phyloP scores from a whole-genome alignment of 2,329 filamentous ascomycete genomes.

The Coniochaeta sp. region DNA sequence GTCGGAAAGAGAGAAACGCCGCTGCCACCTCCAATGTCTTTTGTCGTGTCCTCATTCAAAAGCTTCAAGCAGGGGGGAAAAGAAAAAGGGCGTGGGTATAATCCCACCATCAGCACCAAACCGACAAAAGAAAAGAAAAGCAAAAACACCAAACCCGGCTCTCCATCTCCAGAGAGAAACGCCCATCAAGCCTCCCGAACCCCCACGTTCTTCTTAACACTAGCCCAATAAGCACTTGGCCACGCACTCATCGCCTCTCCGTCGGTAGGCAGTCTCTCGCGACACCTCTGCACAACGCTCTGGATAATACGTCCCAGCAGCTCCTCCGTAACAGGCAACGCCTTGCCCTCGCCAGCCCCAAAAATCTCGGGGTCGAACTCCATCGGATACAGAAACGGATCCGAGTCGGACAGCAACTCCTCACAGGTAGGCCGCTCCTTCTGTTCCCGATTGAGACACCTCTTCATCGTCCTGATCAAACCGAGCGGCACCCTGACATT shows the following conservation, averaged over 20 bases:
- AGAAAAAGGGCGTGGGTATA: conserved; percentile 16
- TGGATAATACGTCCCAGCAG: conserved; percentile 54
- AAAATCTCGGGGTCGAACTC: conserved; percentile 33
- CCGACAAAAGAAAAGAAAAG: conserved; percentile 14
- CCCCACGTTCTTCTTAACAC: conserved; percentile 44
- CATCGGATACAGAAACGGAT: conserved; percentile 57
- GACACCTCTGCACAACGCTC: conserved; percentile 52
- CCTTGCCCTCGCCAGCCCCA: conserved; percentile 28
- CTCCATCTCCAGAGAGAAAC: conserved; percentile 6
- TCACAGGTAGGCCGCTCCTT: conserved; percentile 56
- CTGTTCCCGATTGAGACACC: conserved; percentile 56
- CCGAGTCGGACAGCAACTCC: conserved; percentile 49
- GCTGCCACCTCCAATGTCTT: background rate
- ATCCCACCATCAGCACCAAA: conserved; percentile 1
- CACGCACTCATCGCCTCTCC: conserved; percentile 46
- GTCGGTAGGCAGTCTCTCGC: conserved; percentile 51
- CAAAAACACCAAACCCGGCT: conserved; percentile 5
- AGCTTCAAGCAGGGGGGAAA: background rate
- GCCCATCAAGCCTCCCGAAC: conserved; percentile 21
- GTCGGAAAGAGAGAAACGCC: background rate
- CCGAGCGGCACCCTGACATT: conserved; percentile 51
- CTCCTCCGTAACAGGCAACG: conserved; percentile 55
- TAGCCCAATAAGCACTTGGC: conserved; percentile 56
- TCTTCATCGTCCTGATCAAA: conserved; percentile 53
- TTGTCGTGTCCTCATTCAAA: background rate